These are phyloP conservation scores for Mortierella sp. DNA, from an alignment of 371 early-diverging fungal species.

Conservation along the genomic window DNA sequence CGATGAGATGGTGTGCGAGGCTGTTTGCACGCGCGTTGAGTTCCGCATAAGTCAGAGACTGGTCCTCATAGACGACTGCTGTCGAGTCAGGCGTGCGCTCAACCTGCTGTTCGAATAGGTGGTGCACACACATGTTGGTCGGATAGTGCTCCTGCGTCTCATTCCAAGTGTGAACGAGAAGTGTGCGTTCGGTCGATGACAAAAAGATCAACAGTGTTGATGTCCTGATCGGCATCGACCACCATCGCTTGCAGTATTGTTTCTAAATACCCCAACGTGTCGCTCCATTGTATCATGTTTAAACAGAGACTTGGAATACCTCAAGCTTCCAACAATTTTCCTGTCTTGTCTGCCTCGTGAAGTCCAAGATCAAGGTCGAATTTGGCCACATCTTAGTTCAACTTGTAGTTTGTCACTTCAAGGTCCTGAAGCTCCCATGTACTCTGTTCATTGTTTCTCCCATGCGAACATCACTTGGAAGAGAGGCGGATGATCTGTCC, in stretches of 20 bases:
- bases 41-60: conserved; percentile 18
- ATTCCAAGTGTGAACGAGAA: conserved; percentile 18
- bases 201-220: conserved; percentile 5
- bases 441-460: conserved; percentile 9
- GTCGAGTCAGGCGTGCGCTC: conserved; percentile 12
- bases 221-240: background rate
- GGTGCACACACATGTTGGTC: background rate
- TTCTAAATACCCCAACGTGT: conserved; percentile 10
- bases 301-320: conserved; percentile 12
- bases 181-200: conserved; percentile 3
- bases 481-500: conserved; percentile 11
- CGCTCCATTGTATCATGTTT: conserved; percentile 9
- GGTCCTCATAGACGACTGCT: conserved; percentile 21
- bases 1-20: conserved; percentile 16
- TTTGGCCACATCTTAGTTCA: background rate
- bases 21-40: conserved; percentile 12
- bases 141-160: background rate
- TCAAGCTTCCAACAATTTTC: conserved; percentile 2
- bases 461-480: conserved; percentile 21
- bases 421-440: background rate
- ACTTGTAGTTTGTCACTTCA: background rate
- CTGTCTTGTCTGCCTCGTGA: background rate
- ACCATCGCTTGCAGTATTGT: conserved; percentile 5
- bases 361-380: conserved; percentile 6
- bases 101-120: conserved; percentile 15